Evolutionary conservation across 768 basidiomycete species (phyloP).

Genomic region (Rhodocollybia butyracea): DNA sequence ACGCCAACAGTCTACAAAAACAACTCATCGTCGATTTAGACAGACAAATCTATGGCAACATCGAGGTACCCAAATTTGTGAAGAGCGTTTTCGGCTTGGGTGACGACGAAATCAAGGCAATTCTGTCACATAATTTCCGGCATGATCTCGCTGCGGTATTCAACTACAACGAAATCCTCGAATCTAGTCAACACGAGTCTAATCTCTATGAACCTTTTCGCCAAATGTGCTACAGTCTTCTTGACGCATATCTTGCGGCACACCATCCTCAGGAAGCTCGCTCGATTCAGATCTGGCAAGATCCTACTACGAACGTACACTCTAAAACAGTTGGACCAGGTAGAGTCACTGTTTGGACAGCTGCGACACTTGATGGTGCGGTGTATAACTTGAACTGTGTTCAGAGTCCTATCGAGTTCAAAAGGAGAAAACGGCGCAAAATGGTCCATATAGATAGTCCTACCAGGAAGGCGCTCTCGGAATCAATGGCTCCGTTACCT

Average conservation of each 20-base stretch:
- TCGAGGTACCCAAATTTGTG: not conserved
- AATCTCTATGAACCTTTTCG: not conserved
- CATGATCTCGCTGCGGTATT: not conserved
- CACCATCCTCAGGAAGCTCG: not conserved
- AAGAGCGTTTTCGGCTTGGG: not conserved
- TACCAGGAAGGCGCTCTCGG: not conserved
- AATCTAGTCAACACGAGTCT: not conserved
- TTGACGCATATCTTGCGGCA: not conserved
- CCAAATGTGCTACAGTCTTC: not conserved
- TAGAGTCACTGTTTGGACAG: not conserved
- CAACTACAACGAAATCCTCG: not conserved
- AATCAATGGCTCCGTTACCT: too few species aligned
- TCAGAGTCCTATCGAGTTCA: not conserved
- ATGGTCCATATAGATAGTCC: not conserved
- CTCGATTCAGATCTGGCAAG: not conserved
- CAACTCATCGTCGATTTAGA: not conserved
- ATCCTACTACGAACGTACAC: not conserved
- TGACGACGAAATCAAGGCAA: not conserved
- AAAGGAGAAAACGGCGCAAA: not conserved
- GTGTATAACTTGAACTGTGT: too few species aligned
- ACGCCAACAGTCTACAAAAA: not conserved
- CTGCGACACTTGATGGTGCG: too few species aligned
- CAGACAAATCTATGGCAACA: not conserved
- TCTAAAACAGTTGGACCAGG: not conserved
- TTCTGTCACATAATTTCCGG: not conserved